These are phyloP conservation scores for Psidium guajava DNA, from an alignment of 345 rosid genomes.

Conservation along the genomic window DNA sequence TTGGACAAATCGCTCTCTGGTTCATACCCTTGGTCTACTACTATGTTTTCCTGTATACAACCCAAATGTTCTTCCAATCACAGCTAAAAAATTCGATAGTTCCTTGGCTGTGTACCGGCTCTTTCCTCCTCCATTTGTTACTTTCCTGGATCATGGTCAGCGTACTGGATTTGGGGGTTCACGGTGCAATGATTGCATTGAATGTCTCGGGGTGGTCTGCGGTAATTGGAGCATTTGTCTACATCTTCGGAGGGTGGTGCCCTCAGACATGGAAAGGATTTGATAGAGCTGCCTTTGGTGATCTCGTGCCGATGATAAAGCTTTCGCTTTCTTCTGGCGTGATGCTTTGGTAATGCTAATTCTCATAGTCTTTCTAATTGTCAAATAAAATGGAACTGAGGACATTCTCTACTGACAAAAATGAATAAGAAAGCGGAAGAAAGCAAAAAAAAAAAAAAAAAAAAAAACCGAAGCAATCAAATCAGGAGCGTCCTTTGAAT, in stretches of 20 bases:
- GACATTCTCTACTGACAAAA: not conserved
- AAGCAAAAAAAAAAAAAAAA: not conserved
- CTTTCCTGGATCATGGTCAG: slow-evolving; percentile 25
- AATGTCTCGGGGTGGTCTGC: slow-evolving; percentile 11
- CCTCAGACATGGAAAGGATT: slow-evolving; percentile 64
- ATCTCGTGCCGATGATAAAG: slow-evolving; percentile 38
- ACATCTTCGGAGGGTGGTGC: slow-evolving; percentile 60
- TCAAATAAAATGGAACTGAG: not conserved
- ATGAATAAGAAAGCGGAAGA: not conserved
- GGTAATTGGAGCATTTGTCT: slow-evolving; percentile 11
- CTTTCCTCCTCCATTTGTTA: slow-evolving; percentile 11
- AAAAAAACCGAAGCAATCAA: not conserved
- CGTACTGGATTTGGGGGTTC: slow-evolving; percentile 9
- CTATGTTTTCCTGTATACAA: not conserved
- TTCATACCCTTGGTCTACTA: not conserved
- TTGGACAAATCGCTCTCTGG: not conserved
- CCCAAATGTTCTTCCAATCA: slow-evolving; percentile 27
- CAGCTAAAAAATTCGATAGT: slow-evolving; percentile 21
- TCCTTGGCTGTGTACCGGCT: slow-evolving; percentile 11
- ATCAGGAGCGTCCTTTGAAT: not conserved
- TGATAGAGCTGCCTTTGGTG: slow-evolving; percentile 27
- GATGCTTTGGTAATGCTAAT: slow-evolving; percentile 41
- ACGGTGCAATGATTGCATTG: slow-evolving; percentile 27
- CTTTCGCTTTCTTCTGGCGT: slow-evolving; percentile 52
- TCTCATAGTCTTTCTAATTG: not conserved